Evolutionary conservation across 805 yeast genomes (phyloP), one percentile per base, ranked within the genome.

Genomic region (Tetrapisispora namnaoensis): DNA sequence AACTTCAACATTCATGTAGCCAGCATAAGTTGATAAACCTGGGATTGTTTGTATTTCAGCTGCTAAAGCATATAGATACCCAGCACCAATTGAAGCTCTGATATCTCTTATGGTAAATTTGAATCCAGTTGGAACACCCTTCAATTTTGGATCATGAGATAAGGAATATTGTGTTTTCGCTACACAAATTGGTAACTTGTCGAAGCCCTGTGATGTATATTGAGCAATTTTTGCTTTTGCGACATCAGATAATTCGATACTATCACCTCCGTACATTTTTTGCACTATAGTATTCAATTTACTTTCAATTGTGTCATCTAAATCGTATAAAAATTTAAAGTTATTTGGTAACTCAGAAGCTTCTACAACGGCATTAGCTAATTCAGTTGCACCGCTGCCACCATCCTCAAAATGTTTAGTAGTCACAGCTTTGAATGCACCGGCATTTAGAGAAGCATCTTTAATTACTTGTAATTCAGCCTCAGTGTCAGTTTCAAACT

Each of bases 21-120:
- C 98, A 58, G 95, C 85, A 66, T 86, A 90, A 10, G 98, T 91
- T 49, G 97, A 95, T 63, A 91, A 74, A 52, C 99, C 99, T 27
- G 99, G 99, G 59, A 91, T 90, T 27, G 99, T 91, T 83, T 85
- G 89, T 61, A 91, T 91, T 69, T 91, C 95, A 49, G 95, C 97
- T 17, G 97, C 97, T 59, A 91, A 76, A 1, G 98, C 98, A 63
- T 91, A 93, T 64, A 91, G 75, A 70, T 91, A 91, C 10, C 97
- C 97, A 44, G 97, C 98, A 69, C 99, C 99, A 49, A 87, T 86
- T 36, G 95, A 84, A 38, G 91, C 90, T 69, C 95, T 83, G 54
- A 91, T 86, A 59, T 91, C 99, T 67, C 95, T 79, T 59, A 91
- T 88, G 45, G 99, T 98, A 66, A 91, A 86, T 17, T 80, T 85